Evolutionary conservation across 2,329 filamentous ascomycete species (phyloP).

Genomic region (Stagonosporopsis tanaceti): DNA sequence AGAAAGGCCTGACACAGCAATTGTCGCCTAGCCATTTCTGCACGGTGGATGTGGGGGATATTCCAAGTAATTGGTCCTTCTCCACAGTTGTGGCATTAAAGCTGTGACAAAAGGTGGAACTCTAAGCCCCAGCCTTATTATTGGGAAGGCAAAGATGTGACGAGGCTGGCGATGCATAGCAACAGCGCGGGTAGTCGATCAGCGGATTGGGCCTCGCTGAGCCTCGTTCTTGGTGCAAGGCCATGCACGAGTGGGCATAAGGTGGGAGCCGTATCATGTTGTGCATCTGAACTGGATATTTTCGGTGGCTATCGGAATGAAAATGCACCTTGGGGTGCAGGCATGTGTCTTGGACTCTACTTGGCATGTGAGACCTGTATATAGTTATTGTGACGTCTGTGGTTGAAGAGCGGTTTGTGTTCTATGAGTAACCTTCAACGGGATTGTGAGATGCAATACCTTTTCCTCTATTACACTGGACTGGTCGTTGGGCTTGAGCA

Average conservation of each 20-base stretch:
- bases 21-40: constrained; percentile 5
- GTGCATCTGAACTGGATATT: background rate
- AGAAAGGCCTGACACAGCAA: constrained; percentile 2
- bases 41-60: constrained; percentile 4
- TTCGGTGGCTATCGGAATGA: constrained; percentile 1
- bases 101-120: constrained; percentile 5
- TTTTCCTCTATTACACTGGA: background rate
- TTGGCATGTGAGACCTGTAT: background rate
- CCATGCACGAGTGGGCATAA: background rate
- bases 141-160: background rate
- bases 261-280: background rate
- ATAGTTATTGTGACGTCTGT: background rate
- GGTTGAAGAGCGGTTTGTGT: background rate
- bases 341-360: constrained; percentile 1
- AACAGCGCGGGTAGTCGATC: background rate
- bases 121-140: background rate
- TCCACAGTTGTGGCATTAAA: constrained; percentile 3
- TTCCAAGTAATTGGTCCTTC: constrained; percentile 3
- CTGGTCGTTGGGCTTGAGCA: background rate
- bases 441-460: too few species aligned
- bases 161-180: background rate
- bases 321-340: constrained; percentile 2
- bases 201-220: constrained; percentile 2
- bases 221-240: constrained; percentile 3
- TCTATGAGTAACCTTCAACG: background rate